Percentiles rank a stretch among this genome's conserved stretches.
Conservation (phyloP, 108 stramenopile genomes). For the Fragilariopsis cylindrus region DNA sequence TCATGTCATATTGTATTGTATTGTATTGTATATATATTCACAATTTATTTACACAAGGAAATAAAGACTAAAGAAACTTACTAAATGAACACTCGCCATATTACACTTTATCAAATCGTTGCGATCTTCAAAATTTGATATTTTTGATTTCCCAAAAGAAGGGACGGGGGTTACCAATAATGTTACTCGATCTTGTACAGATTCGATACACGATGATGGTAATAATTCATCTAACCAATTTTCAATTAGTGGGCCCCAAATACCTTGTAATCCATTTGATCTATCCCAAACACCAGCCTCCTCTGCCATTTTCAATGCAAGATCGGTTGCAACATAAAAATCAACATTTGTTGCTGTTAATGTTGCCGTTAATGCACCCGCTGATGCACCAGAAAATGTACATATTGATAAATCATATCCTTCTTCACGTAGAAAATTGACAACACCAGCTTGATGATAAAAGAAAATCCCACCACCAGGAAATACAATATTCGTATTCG, state of each 20-base stretch:
- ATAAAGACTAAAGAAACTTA: constrained; percentile 24
- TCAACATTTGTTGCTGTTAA: constrained; percentile 70
- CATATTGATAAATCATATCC: constrained; percentile 53
- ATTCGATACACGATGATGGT: constrained; percentile 34
- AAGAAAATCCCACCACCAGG: constrained; percentile 90
- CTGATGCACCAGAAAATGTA: constrained; percentile 78
- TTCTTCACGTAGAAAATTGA: constrained; percentile 64
- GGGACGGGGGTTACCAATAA: constrained; percentile 71
- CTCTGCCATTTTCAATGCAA: constrained; percentile 71
- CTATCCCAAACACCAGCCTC: constrained; percentile 85
- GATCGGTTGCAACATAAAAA: constrained; percentile 75
- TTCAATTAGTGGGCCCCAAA: constrained; percentile 86
- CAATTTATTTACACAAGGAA: neutral
- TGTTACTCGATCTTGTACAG: constrained; percentile 38
- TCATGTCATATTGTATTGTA: neutral
- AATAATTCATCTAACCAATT: constrained; percentile 83
- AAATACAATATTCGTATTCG: constrained; percentile 56
- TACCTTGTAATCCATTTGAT: constrained; percentile 75
- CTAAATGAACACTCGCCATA: constrained; percentile 91
- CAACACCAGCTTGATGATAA: constrained; percentile 91
- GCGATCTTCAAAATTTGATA: constrained; percentile 61
- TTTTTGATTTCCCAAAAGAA: constrained; percentile 56
- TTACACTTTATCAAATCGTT: constrained; percentile 81
- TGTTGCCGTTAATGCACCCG: constrained; percentile 85
- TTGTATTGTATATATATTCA: neutral